A percentile compares a stretch with the other conserved stretches of the same genome.
These are phyloP conservation scores for Limonium bicolor DNA, from an alignment of 148 eudicot species.

Conservation along the genomic window DNA sequence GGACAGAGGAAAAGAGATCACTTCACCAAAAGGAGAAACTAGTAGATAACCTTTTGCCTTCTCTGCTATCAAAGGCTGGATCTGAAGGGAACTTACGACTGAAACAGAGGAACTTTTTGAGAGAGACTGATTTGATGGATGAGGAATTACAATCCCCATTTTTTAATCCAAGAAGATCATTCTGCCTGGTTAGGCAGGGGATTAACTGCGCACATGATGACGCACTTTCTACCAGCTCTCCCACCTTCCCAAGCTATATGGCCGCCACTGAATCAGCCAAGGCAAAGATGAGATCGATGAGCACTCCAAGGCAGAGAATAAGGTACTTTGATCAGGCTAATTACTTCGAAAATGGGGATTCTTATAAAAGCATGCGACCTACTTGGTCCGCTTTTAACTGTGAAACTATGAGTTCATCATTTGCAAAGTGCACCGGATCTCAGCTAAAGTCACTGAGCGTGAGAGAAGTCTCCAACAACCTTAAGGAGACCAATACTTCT, in stretches of 20 bases:
- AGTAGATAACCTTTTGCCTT: no score
- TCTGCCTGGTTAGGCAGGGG: slow-evolving; percentile 24
- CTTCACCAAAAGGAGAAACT: slow-evolving; percentile 7
- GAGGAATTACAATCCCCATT: slow-evolving; percentile 31
- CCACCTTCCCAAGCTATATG: slow-evolving; percentile 53
- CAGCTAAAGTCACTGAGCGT: slow-evolving; percentile 13
- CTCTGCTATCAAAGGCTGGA: no score
- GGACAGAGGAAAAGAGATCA: slow-evolving; percentile 18
- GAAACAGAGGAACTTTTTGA: slow-evolving; percentile 10
- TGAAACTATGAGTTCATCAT: slow-evolving; percentile 14
- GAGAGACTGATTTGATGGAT: slow-evolving; percentile 14
- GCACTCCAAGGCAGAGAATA: slow-evolving; percentile 57
- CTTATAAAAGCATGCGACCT: slow-evolving; percentile 18
- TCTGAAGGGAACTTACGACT: slow-evolving; percentile 5
- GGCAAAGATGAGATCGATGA: slow-evolving; percentile 67
- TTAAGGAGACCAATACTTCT: no score
- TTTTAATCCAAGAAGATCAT: slow-evolving; percentile 67
- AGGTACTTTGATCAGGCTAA: slow-evolving; percentile 24
- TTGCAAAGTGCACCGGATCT: slow-evolving; percentile 7
- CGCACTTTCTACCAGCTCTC: slow-evolving; percentile 17
- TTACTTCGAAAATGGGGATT: slow-evolving; percentile 6
- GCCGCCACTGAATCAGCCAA: slow-evolving; percentile 64
- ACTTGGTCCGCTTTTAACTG: slow-evolving; percentile 37
- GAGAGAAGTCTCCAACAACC: slow-evolving; percentile 12
- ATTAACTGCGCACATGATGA: slow-evolving; percentile 27